phyloP scores from a whole-genome alignment of 495 filamentous ascomycete species.

The Xylaria grammica region DNA sequence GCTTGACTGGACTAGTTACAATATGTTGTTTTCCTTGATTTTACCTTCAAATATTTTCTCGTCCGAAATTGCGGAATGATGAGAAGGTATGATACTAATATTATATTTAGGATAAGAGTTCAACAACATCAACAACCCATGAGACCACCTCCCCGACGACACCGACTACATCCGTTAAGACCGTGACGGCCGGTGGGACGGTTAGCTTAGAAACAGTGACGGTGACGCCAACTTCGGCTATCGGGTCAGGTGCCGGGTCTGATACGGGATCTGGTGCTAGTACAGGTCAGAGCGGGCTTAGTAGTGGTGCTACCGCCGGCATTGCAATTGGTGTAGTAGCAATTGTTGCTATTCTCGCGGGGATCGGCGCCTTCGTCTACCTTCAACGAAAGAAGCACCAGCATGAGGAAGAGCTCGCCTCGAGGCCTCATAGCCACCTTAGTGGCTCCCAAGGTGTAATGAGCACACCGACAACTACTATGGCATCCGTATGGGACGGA shows the following conservation, averaged over 20 bases:
- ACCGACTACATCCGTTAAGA: constrained; percentile 38
- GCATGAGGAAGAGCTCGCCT: constrained; percentile 30
- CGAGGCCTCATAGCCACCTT: constrained; percentile 31
- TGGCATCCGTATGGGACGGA: constrained; percentile 41
- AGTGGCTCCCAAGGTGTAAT: constrained; percentile 48
- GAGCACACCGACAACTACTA: constrained; percentile 39
- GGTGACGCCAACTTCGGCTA: constrained; percentile 30
- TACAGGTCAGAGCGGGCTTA: constrained; percentile 28
- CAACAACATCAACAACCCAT: neutral
- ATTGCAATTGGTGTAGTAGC: constrained; percentile 49
- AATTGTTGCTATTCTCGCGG: constrained; percentile 33
- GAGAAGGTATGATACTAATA: neutral
- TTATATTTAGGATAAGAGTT: constrained; percentile 8
- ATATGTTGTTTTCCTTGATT: constrained; percentile 21
- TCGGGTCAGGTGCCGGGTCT: neutral
- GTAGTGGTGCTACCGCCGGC: constrained; percentile 44
- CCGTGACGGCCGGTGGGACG: constrained; percentile 48
- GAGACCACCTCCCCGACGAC: constrained; percentile 18
- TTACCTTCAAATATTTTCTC: neutral
- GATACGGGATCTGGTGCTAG: constrained; percentile 21
- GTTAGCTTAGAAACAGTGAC: constrained; percentile 46
- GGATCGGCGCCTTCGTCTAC: constrained; percentile 38
- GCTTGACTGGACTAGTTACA: constrained; percentile 28
- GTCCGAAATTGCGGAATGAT: neutral
- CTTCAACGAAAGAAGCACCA: constrained; percentile 39